Base-by-base conservation (phyloP, 1,284 basidiomycete genomes). In the Hypsizygus ulmarius region DNA sequence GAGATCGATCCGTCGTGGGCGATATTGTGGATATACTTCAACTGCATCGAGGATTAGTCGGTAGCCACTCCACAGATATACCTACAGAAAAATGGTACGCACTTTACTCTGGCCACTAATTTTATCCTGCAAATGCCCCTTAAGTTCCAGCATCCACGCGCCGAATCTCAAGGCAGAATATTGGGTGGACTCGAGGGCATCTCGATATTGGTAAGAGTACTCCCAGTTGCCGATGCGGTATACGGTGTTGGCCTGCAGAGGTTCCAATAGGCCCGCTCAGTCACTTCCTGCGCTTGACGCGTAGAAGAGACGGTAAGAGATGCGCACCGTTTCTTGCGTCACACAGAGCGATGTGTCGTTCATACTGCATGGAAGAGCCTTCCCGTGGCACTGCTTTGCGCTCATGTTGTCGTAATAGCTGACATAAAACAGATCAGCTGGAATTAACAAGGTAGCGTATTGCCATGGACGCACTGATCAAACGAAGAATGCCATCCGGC, bases 341-440 rank as follows among this genome's bases (percentile, higher is more conserved):
- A 75, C 65, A 49, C 73, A 74, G 1, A 64, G 25, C 0, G 69
- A 66, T 0, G 69, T 71, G 47, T 70, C 68, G 47, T 74, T 73
- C 0, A 71, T 41, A 49, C 64, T 73, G 44, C 73, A 75, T 1
- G 74, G 73, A 0, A 75, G 61, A 1, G 59, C 30, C 52, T 74
- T 75, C n/a, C 58, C 61, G 44, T 76, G 73, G 47, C 74, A 76
- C 42, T 71, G 68, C 44, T 76, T 76, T 0, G 72, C 73, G 35
- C 69, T 73, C 45, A 77, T 52, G 46, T 77, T 77, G 45, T 77
- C 74, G 43, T 73, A 75, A 52, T 77, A 75, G 48, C 73, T 76
- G 44, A 8, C 7, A 34, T 14, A 21, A 12, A 30, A 5, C 11
- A 11, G 44, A 12, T 8, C 5, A 35, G 30, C 7, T 34, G 33